Evolutionary conservation across 2,329 filamentous ascomycete species (phyloP).

Genomic region (Talaromyces albobiverticillius): DNA sequence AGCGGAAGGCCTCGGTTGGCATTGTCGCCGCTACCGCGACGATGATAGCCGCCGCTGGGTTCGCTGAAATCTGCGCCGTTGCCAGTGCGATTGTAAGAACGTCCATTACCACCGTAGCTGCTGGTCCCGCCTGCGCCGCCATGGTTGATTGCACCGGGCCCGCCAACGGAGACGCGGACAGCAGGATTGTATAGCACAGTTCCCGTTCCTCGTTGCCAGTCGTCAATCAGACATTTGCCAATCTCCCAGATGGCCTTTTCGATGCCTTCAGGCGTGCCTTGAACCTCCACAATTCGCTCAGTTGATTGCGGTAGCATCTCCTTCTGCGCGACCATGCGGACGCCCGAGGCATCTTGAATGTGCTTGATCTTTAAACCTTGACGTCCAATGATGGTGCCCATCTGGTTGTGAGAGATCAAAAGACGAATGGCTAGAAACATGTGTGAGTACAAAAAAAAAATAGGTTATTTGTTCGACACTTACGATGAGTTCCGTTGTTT

Average conservation of each 20-base stretch:
- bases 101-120: conserved; percentile 50
- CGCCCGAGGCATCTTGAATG: conserved; percentile 93
- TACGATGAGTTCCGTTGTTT: conserved; percentile 92
- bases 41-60: conserved; percentile 66
- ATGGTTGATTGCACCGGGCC: conserved; percentile 54
- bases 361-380: conserved; percentile 99
- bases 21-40: conserved; percentile 80
- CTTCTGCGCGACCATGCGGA: conserved; percentile 99
- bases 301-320: conserved; percentile 99
- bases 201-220: conserved; percentile 94
- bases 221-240: conserved; percentile 95
- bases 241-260: conserved; percentile 98
- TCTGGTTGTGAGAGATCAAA: conserved; percentile 98
- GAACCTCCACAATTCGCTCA: conserved; percentile 94
- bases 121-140: conserved; percentile 37
- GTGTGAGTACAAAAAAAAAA: background rate
- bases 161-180: conserved; percentile 73
- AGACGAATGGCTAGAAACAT: conserved; percentile 71
- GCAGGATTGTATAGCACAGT: conserved; percentile 97
- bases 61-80: conserved; percentile 98
- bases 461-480: conserved; percentile 37
- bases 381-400: conserved; percentile 98
- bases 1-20: conserved; percentile 77
- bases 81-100: conserved; percentile 85
- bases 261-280: conserved; percentile 91